Evolutionary conservation across 148 eudicot species (phyloP).

Genomic region (Mesembryanthemum crystallinum): DNA sequence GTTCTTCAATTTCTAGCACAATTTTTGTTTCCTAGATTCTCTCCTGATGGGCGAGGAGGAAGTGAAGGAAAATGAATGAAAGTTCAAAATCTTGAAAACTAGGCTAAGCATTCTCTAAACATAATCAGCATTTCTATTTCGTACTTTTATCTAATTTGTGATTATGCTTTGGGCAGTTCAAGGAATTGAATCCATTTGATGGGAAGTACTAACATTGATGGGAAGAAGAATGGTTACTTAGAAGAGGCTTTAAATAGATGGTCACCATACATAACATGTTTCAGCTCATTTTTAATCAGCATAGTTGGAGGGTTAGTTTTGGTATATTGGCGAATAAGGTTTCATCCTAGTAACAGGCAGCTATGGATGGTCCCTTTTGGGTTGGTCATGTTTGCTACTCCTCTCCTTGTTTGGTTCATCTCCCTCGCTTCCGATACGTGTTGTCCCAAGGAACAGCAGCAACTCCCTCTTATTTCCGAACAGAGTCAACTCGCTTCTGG

Average conservation of each 20-base stretch:
- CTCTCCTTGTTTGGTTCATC: slow-evolving; percentile 39
- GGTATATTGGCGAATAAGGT: slow-evolving; percentile 43
- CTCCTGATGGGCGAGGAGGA: too few relatives aligned
- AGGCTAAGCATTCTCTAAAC: too few relatives aligned
- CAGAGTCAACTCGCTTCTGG: slow-evolving; percentile 6
- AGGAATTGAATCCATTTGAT: background rate
- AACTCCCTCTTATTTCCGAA: background rate
- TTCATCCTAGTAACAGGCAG: slow-evolving; percentile 46
- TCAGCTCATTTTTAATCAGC: slow-evolving; percentile 36
- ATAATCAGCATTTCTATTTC: too few relatives aligned
- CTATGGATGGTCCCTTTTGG: slow-evolving; percentile 78
- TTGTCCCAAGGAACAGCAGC: slow-evolving; percentile 27
- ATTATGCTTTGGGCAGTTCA: background rate
- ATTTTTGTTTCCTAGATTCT: too few relatives aligned
- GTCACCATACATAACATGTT: slow-evolving; percentile 24
- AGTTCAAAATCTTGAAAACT: too few relatives aligned
- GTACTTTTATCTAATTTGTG: background rate
- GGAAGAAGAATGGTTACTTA: slow-evolving; percentile 5
- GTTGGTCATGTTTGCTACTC: slow-evolving; percentile 46
- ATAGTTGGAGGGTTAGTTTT: slow-evolving; percentile 51
- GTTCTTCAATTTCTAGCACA: too few relatives aligned
- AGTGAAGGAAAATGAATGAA: too few relatives aligned
- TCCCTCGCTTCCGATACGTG: slow-evolving; percentile 35
- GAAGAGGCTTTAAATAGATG: slow-evolving; percentile 3
- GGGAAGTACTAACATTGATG: slow-evolving; percentile 13